These are phyloP conservation scores for Vitellaria paradoxa DNA, from an alignment of 179 eudicot genomes.

Conservation along the genomic window DNA sequence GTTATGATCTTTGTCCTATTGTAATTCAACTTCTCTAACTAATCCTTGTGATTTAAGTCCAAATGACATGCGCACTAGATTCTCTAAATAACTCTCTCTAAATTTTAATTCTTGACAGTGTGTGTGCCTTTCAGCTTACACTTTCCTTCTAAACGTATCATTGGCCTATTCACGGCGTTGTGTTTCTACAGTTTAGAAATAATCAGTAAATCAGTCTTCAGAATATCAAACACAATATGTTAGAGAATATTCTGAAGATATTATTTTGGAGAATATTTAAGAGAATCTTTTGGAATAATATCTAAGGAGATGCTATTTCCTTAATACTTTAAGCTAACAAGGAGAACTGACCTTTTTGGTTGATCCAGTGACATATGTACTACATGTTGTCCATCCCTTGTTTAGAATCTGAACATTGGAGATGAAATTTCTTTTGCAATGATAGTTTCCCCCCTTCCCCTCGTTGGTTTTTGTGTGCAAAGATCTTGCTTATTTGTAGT, in stretches of 20 bases:
- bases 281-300: not conserved
- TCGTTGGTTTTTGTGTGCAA: not conserved
- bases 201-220: not conserved
- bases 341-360: slow-evolving; percentile 5
- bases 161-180: no score
- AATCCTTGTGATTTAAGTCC: not conserved
- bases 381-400: not conserved
- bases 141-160: no score
- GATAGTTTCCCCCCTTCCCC: no score
- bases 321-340: not conserved
- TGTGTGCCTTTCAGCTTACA: no score
- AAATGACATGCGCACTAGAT: slow-evolving; percentile 1
- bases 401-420: not conserved
- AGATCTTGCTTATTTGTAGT: not conserved
- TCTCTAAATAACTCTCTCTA: not conserved
- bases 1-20: not conserved
- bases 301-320: not conserved
- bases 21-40: not conserved
- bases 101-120: not conserved
- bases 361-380: not conserved
- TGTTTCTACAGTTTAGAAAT: no score
- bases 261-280: not conserved
- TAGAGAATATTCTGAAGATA: no score
- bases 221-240: no score
- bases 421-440: no score